These are phyloP conservation scores for Ophiostoma angusticollis DNA, from an alignment of 2,329 filamentous ascomycete species.

Conservation along the genomic window DNA sequence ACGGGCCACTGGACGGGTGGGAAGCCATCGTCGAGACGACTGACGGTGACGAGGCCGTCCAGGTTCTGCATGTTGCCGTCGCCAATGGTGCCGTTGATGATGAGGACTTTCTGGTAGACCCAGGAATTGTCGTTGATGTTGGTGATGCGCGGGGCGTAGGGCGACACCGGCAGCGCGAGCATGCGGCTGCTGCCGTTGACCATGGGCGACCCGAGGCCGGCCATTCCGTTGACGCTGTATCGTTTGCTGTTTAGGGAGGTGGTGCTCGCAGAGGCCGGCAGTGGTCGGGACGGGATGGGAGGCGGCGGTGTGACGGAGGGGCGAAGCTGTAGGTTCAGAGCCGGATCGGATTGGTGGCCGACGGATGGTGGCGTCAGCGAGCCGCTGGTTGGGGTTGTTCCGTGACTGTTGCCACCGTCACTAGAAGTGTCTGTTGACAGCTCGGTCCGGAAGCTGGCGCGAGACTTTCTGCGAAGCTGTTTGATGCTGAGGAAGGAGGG, in stretches of 20 bases:
- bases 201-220: constrained; percentile 44
- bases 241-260: constrained; percentile 31
- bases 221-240: constrained; percentile 52
- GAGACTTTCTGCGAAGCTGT: constrained; percentile 64
- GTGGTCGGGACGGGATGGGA: constrained; percentile 22
- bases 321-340: constrained; percentile 50
- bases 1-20: constrained; percentile 80
- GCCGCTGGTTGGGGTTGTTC: constrained; percentile 52
- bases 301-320: constrained; percentile 21
- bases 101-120: constrained; percentile 84
- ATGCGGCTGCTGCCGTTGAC: constrained; percentile 39
- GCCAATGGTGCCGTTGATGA: constrained; percentile 70
- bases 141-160: constrained; percentile 66
- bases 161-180: constrained; percentile 51
- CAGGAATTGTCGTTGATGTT: constrained; percentile 74
- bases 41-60: constrained; percentile 69
- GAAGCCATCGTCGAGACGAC: constrained; percentile 73
- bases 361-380: constrained; percentile 66
- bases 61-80: constrained; percentile 54
- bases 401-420: constrained; percentile 45
- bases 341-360: constrained; percentile 51
- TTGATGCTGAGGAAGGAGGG: constrained; percentile 56
- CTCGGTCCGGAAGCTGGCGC: constrained; percentile 56
- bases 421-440: constrained; percentile 47
- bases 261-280: constrained; percentile 14